Conservation (phyloP, 1,139 yeast species). For the Kodamaea sp. region DNA sequence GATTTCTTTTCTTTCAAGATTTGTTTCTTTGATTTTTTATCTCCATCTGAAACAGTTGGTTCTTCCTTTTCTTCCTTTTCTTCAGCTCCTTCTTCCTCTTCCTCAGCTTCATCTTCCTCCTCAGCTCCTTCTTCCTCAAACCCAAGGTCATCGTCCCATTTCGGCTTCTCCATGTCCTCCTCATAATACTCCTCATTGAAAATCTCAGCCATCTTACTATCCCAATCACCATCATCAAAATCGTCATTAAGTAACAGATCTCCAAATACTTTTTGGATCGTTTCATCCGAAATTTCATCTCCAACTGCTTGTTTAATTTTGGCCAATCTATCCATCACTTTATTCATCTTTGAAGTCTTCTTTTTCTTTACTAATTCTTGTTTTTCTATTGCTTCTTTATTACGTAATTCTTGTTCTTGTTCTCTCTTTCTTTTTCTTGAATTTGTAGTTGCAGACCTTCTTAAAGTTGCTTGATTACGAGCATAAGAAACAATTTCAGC, state of each 20-base stretch:
- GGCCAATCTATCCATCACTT: constrained; percentile 71
- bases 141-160: constrained; percentile 27
- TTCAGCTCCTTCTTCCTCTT: constrained; percentile 14
- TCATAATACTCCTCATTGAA: constrained; percentile 80
- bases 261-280: constrained; percentile 63
- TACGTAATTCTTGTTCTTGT: constrained; percentile 53
- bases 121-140: constrained; percentile 18
- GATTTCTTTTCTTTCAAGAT: constrained; percentile 53
- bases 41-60: constrained; percentile 35
- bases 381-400: constrained; percentile 50
- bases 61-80: constrained; percentile 20
- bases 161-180: constrained; percentile 46
- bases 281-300: constrained; percentile 61
- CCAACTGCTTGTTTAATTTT: constrained; percentile 84
- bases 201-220: constrained; percentile 74
- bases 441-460: constrained; percentile 66
- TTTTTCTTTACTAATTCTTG: constrained; percentile 66
- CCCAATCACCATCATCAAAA: constrained; percentile 93
- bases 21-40: constrained; percentile 46
- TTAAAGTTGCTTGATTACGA: constrained; percentile 86
- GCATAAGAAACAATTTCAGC: constrained; percentile 96
- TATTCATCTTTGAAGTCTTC: constrained; percentile 71
- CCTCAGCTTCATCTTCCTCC: constrained; percentile 22
- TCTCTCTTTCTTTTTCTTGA: constrained; percentile 83
- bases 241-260: constrained; percentile 79